Base-by-base conservation (phyloP, 257 asterid genomes). In the Hygrophila difformis region DNA sequence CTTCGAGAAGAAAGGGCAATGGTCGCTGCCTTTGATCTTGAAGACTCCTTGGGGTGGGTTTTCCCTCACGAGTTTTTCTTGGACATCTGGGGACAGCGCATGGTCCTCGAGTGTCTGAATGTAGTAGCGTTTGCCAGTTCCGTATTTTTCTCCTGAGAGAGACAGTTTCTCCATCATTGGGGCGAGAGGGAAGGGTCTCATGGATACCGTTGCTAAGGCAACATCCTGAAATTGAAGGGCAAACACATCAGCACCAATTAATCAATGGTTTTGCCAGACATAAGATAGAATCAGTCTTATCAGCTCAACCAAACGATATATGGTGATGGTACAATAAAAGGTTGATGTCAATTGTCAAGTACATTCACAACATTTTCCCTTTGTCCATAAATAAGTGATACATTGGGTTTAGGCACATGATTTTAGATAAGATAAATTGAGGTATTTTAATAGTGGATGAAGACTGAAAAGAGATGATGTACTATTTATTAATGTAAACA, bases 1-100 rank as follows among this genome's bases (percentile, higher is more conserved):
- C 77, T 91, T 91, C 29, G 99, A 86, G 84, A 91, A 91, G 93
- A 91, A 91, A 43, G 99, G 93, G 62, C 87, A 80, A 53, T 91
- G 99, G 60, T 91, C 99, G 51, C 99, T 78, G 65, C 93, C 94
- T 62, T 86, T 91, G 57, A 91, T 86, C 87, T 86, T 91, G 78
- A 86, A 80, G 18, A 86, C 93, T 11, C 96, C 95, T 61, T 86
- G 94, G 0, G 96, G 95, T n/a, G 97, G 89, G 43, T 80, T 86
- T 24, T 82, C 89, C 24, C 99, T 68, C 18, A 91, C 99, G 11
- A 91, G 93, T 77, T 80, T 91, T 68, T 91, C 99, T 67, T 91
- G 99, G 26, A 82, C 75, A 48, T 91, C 99, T 1, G 99, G 95
- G 1, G 93, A 91, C 47, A 91, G 87, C 26, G 88, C 94, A 23